Conservation (phyloP, 2,329 filamentous ascomycete genomes). For the Pyrenophora teres region DNA sequence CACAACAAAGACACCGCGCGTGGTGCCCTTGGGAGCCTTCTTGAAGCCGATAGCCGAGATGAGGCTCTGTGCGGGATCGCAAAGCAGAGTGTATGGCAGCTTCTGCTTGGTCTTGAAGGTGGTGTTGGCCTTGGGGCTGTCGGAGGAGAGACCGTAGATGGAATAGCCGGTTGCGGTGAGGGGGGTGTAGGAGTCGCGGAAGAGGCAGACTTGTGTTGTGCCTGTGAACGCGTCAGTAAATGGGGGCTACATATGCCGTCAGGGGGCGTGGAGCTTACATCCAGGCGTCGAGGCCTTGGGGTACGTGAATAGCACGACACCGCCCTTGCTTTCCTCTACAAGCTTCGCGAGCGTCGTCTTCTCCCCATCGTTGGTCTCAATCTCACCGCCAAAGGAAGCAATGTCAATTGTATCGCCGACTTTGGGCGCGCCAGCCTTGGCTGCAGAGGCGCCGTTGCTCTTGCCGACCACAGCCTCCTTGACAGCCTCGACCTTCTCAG, state of each 20-base stretch:
- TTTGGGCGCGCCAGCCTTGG: conserved; percentile 33
- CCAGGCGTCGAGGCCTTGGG: conserved; percentile 93
- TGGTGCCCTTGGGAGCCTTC: conserved; percentile 79
- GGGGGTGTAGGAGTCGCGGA: conserved; percentile 80
- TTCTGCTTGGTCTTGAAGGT: conserved; percentile 91
- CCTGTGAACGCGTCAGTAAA: conserved; percentile 56
- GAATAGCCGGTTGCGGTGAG: conserved; percentile 78
- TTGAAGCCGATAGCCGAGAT: conserved; percentile 88
- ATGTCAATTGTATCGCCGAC: conserved; percentile 60
- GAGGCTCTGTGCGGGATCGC: conserved; percentile 74
- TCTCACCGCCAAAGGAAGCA: conserved; percentile 65
- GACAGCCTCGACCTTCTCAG: conserved; percentile 40
- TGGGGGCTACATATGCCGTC: neutral
- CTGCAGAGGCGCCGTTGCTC: conserved; percentile 26
- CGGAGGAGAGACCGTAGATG: conserved; percentile 88
- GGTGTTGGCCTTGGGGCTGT: conserved; percentile 89
- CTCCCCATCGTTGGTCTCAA: conserved; percentile 83
- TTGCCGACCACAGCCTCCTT: conserved; percentile 40
- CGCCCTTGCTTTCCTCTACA: conserved; percentile 79
- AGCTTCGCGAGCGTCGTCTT: conserved; percentile 81
- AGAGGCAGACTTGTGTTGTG: conserved; percentile 90
- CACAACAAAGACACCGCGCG: conserved; percentile 85
- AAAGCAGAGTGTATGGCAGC: conserved; percentile 85
- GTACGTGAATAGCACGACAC: conserved; percentile 93
- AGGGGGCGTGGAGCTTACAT: conserved; percentile 65